phyloP scores from a whole-genome alignment of 2,329 filamentous ascomycete species.

The Penicillium sp. region DNA sequence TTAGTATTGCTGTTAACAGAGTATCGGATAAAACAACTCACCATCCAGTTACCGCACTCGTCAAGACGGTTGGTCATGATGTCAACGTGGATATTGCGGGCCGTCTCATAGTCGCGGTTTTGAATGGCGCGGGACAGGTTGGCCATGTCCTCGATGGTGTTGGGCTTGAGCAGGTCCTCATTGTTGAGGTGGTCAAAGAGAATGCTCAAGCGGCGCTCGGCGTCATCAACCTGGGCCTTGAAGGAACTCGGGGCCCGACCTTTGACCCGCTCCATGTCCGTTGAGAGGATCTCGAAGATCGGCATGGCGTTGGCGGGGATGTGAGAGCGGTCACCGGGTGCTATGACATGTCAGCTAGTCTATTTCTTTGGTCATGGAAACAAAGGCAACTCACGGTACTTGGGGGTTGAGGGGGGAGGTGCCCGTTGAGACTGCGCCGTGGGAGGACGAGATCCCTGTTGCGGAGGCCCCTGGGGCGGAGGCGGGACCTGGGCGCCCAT shows the following conservation, averaged over 20 bases:
- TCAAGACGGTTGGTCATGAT: conserved; percentile 74
- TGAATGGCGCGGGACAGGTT: conserved; percentile 63
- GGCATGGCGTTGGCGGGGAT: conserved; percentile 74
- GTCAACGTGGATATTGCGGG: conserved; percentile 68
- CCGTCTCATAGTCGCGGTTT: conserved; percentile 65
- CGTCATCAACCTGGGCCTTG: conserved; percentile 85
- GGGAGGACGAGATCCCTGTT: conserved; percentile 43
- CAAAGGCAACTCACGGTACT: conserved; percentile 60
- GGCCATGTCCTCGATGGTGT: conserved; percentile 56
- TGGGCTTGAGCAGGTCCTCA: conserved; percentile 78
- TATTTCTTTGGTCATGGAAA: background rate
- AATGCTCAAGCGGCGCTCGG: conserved; percentile 85
- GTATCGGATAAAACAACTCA: conserved; percentile 45
- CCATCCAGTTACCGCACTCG: conserved; percentile 85
- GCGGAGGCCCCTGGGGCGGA: conserved; percentile 43
- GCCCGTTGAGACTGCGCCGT: conserved; percentile 52
- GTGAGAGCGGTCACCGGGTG: conserved; percentile 80
- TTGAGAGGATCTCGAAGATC: conserved; percentile 75
- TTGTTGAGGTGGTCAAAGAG: conserved; percentile 99
- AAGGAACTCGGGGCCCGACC: conserved; percentile 81
- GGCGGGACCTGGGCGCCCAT: conserved; percentile 36
- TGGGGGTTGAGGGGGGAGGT: conserved; percentile 52
- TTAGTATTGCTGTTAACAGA: conserved; percentile 1
- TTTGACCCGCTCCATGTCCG: conserved; percentile 87
- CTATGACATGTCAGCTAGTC: conserved; percentile 27